Evolutionary conservation across 2,329 filamentous ascomycete genomes (phyloP).

Genomic region (Zasmidium cellare): DNA sequence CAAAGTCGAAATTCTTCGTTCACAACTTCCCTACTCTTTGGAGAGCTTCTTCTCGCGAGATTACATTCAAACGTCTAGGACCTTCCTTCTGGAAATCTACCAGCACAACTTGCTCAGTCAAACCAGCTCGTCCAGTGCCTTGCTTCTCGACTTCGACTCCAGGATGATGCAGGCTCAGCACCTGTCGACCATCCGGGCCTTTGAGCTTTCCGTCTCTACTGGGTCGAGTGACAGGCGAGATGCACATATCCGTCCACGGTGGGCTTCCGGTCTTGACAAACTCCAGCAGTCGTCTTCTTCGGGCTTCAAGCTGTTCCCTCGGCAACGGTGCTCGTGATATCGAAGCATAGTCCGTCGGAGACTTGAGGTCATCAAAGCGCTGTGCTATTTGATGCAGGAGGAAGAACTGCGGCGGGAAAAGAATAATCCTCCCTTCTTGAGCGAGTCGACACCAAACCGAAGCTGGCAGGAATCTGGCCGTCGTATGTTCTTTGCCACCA

Average conservation of each 20-base stretch:
- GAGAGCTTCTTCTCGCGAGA: constrained; percentile 41
- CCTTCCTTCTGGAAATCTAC: constrained; percentile 59
- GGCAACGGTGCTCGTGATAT: constrained; percentile 26
- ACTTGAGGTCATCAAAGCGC: constrained; percentile 29
- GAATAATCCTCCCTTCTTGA: constrained; percentile 65
- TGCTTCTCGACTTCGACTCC: constrained; percentile 55
- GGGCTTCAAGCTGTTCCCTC: constrained; percentile 44
- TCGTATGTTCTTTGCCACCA: constrained; percentile 68
- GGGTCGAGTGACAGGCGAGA: constrained; percentile 41
- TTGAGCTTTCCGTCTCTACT: constrained; percentile 35
- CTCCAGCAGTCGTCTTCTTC: constrained; percentile 54
- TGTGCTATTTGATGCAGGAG: constrained; percentile 57
- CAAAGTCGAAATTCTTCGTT: neutral
- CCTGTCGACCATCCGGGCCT: constrained; percentile 50
- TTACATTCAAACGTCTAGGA: constrained; percentile 56
- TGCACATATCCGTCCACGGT: constrained; percentile 47
- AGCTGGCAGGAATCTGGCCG: constrained; percentile 74
- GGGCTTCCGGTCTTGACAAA: constrained; percentile 52
- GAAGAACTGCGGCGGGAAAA: constrained; percentile 89
- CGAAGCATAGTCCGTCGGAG: constrained; percentile 32
- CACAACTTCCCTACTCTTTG: constrained; percentile 18
- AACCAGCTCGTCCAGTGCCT: constrained; percentile 46
- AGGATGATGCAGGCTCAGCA: constrained; percentile 55
- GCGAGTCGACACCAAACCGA: constrained; percentile 68
- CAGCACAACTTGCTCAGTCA: constrained; percentile 57